phyloP scores from a whole-genome alignment of 306 rosid species.

The Herpetospermum pedunculosum region DNA sequence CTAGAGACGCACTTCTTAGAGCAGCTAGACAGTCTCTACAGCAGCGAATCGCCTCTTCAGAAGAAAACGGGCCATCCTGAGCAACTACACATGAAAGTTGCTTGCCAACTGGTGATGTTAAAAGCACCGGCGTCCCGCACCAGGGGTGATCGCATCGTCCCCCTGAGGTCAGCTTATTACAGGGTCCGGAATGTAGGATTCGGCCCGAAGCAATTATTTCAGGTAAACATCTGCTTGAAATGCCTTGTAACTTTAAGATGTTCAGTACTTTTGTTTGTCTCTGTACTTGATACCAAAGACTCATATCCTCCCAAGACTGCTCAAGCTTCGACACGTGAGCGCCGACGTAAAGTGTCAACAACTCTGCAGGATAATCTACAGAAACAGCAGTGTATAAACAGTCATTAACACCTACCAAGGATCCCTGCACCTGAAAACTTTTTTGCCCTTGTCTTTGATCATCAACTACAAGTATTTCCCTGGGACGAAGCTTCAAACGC shows the following conservation, averaged over 20 bases:
- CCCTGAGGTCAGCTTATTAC: constrained; percentile 61
- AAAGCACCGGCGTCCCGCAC: constrained; percentile 87
- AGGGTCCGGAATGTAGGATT: constrained; percentile 67
- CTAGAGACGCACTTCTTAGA: constrained; percentile 57
- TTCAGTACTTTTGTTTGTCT: constrained; percentile 87
- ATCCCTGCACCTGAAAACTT: constrained; percentile 69
- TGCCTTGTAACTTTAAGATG: constrained; percentile 58
- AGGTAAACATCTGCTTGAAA: constrained; percentile 57
- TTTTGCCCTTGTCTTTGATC: constrained; percentile 71
- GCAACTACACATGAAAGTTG: constrained; percentile 44
- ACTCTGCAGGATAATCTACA: constrained; percentile 44
- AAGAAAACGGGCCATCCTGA: constrained; percentile 48
- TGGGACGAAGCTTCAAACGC: constrained; percentile 41
- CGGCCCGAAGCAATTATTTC: constrained; percentile 75
- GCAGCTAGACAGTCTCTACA: constrained; percentile 73
- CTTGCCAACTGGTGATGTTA: constrained; percentile 80
- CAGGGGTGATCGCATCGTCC: constrained; percentile 80
- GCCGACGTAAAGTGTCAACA: constrained; percentile 58
- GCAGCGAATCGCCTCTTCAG: constrained; percentile 63
- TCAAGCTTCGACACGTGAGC: constrained; percentile 81
- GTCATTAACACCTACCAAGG: constrained; percentile 52
- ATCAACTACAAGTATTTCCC: constrained; percentile 57
- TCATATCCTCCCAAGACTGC: constrained; percentile 97
- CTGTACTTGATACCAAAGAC: constrained; percentile 94
- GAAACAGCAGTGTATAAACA: constrained; percentile 53